Percentiles rank a stretch among this genome's conserved stretches.
These are phyloP conservation scores for Iberis amara DNA, from an alignment of 441 rosid species.

Conservation along the genomic window DNA sequence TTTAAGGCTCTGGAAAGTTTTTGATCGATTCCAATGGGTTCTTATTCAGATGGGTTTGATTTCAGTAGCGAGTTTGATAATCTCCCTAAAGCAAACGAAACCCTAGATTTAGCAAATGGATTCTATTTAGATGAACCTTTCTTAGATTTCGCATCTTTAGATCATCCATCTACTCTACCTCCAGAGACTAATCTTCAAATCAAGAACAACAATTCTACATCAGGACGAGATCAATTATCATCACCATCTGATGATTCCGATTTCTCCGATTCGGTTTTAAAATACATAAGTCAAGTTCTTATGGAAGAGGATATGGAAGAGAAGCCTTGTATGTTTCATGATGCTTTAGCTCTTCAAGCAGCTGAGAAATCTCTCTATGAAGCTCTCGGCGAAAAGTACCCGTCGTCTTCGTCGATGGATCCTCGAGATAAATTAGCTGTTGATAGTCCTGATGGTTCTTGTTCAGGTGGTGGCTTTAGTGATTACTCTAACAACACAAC, in stretches of 20 bases:
- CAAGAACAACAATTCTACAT: background rate
- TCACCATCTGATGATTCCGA: slow-evolving; percentile 45
- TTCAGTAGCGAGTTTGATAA: slow-evolving; percentile 27
- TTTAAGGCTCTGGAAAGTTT: background rate
- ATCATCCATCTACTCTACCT: slow-evolving; percentile 8
- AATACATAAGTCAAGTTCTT: slow-evolving; percentile 49
- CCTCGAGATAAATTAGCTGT: slow-evolving; percentile 25
- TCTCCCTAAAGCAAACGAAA: slow-evolving; percentile 26
- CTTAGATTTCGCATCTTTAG: slow-evolving; percentile 26
- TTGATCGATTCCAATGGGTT: slow-evolving; percentile 24
- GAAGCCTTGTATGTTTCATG: slow-evolving; percentile 38
- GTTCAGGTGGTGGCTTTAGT: slow-evolving; percentile 30
- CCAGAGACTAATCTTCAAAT: slow-evolving; percentile 22
- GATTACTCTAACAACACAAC: slow-evolving; percentile 28
- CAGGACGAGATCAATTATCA: slow-evolving; percentile 30
- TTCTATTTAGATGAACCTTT: slow-evolving; percentile 35
- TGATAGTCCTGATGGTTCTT: slow-evolving; percentile 32
- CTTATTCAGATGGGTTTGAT: slow-evolving; percentile 28
- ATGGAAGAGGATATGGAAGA: slow-evolving; percentile 59
- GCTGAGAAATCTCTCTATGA: slow-evolving; percentile 55
- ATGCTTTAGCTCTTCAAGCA: slow-evolving; percentile 47
- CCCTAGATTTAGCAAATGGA: slow-evolving; percentile 30
- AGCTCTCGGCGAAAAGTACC: slow-evolving; percentile 38
- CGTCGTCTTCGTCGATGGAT: slow-evolving; percentile 21
- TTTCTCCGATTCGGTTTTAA: slow-evolving; percentile 44